These are phyloP conservation scores for Austroboletus festivus DNA, from an alignment of 768 basidiomycete genomes.

Conservation along the genomic window DNA sequence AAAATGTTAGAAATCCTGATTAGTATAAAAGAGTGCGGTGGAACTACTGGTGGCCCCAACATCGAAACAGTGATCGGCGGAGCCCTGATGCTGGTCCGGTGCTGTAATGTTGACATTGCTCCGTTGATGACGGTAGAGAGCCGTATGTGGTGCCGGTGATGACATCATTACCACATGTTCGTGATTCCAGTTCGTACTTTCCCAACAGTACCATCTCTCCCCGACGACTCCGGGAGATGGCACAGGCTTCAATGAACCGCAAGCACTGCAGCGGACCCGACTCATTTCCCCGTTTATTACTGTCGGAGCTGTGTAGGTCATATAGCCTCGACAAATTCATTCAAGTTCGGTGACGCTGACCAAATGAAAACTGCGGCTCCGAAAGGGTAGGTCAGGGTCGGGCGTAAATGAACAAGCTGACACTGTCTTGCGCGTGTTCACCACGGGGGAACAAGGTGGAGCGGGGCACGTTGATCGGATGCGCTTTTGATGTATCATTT, in stretches of 20 bases:
- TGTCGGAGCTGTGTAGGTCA: neutral
- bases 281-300: neutral
- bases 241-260: neutral
- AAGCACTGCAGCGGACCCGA: neutral
- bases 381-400: neutral
- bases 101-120: no score
- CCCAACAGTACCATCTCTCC: neutral
- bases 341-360: neutral
- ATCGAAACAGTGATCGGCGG: no score
- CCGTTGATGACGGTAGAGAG: no score
- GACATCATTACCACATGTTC: no score
- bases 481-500: neutral
- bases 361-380: neutral
- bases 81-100: no score
- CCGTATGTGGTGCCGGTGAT: no score
- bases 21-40: no score
- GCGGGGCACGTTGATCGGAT: neutral
- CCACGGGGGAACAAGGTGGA: neutral
- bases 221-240: neutral
- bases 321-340: neutral
- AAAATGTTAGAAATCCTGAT: no score
- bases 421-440: neutral
- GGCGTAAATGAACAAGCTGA: neutral
- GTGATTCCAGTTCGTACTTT: neutral
- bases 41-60: no score